These are phyloP conservation scores for Schwanniomyces etchellsii DNA, from an alignment of 1,139 yeast genomes.

Conservation along the genomic window DNA sequence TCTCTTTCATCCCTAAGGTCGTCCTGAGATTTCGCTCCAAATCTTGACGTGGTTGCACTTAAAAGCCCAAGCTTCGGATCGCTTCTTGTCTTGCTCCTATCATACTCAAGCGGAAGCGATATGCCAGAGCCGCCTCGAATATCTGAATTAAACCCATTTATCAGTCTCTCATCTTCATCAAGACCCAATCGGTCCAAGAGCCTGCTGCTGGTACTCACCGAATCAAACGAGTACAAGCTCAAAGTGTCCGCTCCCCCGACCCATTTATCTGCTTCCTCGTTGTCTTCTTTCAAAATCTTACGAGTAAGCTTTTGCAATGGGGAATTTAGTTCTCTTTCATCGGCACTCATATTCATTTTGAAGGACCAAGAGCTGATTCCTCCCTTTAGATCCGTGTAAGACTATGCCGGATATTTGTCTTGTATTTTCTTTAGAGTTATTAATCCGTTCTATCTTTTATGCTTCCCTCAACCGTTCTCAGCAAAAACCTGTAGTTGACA, in stretches of 20 bases:
- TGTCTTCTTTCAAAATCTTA: constrained; percentile 6
- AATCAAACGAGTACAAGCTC: constrained; percentile 40
- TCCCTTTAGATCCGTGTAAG: too few relatives aligned
- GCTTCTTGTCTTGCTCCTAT: too few relatives aligned
- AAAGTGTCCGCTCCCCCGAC: constrained; percentile 17
- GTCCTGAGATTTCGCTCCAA: background rate
- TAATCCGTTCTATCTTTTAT: too few relatives aligned
- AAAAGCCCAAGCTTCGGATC: background rate
- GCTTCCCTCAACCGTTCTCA: too few relatives aligned
- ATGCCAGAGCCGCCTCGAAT: background rate
- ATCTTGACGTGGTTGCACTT: background rate
- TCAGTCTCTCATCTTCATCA: constrained; percentile 12
- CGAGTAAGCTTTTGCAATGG: constrained; percentile 13
- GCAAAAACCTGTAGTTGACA: too few relatives aligned
- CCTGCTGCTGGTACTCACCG: constrained; percentile 40
- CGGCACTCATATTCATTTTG: background rate
- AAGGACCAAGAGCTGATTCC: too few relatives aligned
- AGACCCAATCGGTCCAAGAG: constrained; percentile 35
- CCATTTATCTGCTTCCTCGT: constrained; percentile 1
- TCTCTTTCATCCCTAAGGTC: background rate
- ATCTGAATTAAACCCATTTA: background rate
- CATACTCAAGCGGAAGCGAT: too few relatives aligned
- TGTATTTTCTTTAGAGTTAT: too few relatives aligned
- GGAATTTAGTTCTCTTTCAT: constrained; percentile 6
- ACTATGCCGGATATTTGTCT: too few relatives aligned